Evolutionary conservation across 345 rosid genomes (phyloP), one percentile per base, ranked within the genome.

Genomic region (Acer negundo): DNA sequence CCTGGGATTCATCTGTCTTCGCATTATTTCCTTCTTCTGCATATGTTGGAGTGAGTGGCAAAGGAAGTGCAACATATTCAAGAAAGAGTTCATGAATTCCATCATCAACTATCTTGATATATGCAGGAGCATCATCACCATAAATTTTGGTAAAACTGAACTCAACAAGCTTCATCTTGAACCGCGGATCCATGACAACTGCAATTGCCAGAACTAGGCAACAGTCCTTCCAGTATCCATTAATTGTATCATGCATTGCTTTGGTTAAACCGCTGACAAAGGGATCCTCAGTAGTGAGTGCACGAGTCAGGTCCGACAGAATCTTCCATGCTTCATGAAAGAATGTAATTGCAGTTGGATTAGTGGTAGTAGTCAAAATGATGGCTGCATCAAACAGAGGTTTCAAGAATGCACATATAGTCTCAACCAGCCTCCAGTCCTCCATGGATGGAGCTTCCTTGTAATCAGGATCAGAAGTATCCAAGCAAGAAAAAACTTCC

Each of bases 171-270:
- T 93, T 95, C 98, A 93, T 86, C 84, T 91, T 95, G 86, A 93
- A 95, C 67, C 96, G 90, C n/a, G 99, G 99, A 85, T 95, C 99
- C 99, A 95, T 91, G 76, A 91, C 92, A 7, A 93, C 95, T 6
- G 97, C 97, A 74, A 88, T 72, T 7, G 98, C 97, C 87, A 95
- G 80, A 77, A 90, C 91, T 83, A 92, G 83, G 90, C 97, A 89
- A 86, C 94, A 90, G 71, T 91, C 96, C 78, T 85, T 88, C 96
- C 93, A 91, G 84, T 93, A 93, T 74, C 83, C 84, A 74, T 82
- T 86, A n/a, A 92, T 83, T 83, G 86, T 91, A 67, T 88, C 97
- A 31, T 83, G 89, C 92, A 95, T 84, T 69, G 79, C 78, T 80
- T 84, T 89, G 40, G 92, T 83, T 47, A 93, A 75, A 59, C 77